A percentile compares a stretch with the other conserved stretches of the same genome.
phyloP scores from a whole-genome alignment of 2,329 filamentous ascomycete genomes.

The Truncatella angustata region DNA sequence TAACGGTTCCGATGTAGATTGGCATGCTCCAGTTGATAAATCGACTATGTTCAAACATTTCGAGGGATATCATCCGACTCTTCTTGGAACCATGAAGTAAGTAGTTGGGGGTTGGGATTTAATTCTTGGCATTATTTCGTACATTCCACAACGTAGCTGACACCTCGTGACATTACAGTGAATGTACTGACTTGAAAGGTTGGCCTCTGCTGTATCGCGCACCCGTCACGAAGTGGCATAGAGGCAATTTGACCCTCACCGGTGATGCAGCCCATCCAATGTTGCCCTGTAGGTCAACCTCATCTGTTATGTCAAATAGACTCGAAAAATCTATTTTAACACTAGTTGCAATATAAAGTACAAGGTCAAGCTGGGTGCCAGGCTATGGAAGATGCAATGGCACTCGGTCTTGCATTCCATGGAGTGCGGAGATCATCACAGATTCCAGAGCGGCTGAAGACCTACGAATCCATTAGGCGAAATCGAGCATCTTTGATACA shows the following conservation, averaged over 20 bases:
- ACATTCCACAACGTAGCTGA: conserved; percentile 27
- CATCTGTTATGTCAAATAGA: background rate
- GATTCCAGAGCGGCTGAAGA: conserved; percentile 19
- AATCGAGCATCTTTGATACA: conserved; percentile 25
- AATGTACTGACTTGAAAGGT: conserved; percentile 32
- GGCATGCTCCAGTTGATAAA: conserved; percentile 29
- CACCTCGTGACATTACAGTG: conserved; percentile 20
- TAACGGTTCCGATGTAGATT: conserved; percentile 21
- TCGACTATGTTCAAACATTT: conserved; percentile 26
- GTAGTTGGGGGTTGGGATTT: no score
- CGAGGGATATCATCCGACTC: conserved; percentile 24
- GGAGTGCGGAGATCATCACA: conserved; percentile 22
- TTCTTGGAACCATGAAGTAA: conserved; percentile 26
- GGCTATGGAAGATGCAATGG: conserved; percentile 34
- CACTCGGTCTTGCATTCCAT: conserved; percentile 23
- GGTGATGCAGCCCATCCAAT: conserved; percentile 39
- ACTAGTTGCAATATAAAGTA: conserved; percentile 20
- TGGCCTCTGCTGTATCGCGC: conserved; percentile 34
- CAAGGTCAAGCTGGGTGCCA: conserved; percentile 38
- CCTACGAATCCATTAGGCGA: conserved; percentile 23
- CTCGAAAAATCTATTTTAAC: background rate
- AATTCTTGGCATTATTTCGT: no score
- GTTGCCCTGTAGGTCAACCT: conserved; percentile 30
- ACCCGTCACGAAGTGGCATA: conserved; percentile 31
- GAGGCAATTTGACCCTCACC: conserved; percentile 28